Evolutionary conservation across 495 filamentous ascomycete genomes (phyloP), one percentile per base, ranked within the genome.

Genomic region (Aspergillus diversus): DNA sequence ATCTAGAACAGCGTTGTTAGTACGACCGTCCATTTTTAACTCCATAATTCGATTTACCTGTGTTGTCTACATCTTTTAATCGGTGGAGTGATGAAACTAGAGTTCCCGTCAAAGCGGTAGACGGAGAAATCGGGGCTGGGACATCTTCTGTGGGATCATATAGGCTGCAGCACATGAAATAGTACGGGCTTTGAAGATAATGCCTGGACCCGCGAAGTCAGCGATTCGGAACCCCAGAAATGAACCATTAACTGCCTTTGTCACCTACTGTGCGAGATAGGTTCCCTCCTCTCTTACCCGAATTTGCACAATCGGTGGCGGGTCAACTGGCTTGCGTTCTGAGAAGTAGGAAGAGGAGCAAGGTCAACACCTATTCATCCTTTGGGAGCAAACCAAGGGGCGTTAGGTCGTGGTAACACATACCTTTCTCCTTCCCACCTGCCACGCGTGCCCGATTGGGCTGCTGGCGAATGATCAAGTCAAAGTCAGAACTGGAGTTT

Each of bases 311-410:
- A 97, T 92, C 56, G 95, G 95, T 31, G 94, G 95, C 51, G 95
- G 95, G 71, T 99, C 95, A 70, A 99, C 88, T 4, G 95, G 92
- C 75, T 96, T 97, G 66, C 95, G 89, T 67, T 92, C 95, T 96
- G 77, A 33, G 54, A 47, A 60, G 53, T 33, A 59, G 50, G 52
- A 49, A 50, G 39, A 54, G 57, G 32, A 51, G 57, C 33, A 47
- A 60, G 54, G 58, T 63, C 54, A 69, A 65, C 58, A 43, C 51
- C 53, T 50, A 56, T 42, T 56, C 31, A 34, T 55, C 57, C 48
- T 21, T 46, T 43, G 43, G 31, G 32, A 50, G 16, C 35, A 43
- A 35, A 53, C 53, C 27, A 34, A 33, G 15, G 39, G 33, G 9
- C 27, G 35, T 43, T 66, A 33, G 48, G 39, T 39, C 16, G 21